These are phyloP conservation scores for Penicillium maclennaniae DNA, from an alignment of 495 filamentous ascomycete species.

Conservation along the genomic window DNA sequence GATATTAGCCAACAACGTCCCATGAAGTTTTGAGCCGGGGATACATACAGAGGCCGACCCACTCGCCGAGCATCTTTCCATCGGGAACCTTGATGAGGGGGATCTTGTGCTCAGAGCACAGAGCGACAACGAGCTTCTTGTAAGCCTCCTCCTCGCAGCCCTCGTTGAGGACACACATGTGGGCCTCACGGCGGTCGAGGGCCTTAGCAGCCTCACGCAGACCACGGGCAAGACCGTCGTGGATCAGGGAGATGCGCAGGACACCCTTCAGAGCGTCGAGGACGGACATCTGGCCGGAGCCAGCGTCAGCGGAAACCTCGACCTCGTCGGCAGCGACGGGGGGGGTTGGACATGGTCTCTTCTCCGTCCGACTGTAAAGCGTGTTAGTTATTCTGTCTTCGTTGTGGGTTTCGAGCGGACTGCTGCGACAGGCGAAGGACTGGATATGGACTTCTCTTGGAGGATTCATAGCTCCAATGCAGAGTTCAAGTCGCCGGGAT, in stretches of 20 bases:
- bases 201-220: slow-evolving; percentile 97
- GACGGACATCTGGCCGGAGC: slow-evolving; percentile 90
- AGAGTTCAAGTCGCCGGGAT: background rate
- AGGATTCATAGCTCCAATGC: background rate
- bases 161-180: slow-evolving; percentile 99
- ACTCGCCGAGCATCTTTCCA: slow-evolving; percentile 98
- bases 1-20: slow-evolving; percentile 16
- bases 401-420: background rate
- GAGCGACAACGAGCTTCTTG: slow-evolving; percentile 98
- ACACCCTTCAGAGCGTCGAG: slow-evolving; percentile 96
- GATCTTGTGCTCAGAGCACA: slow-evolving; percentile 98
- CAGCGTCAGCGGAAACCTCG: slow-evolving; percentile 81
- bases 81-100: slow-evolving; percentile 99
- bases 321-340: slow-evolving; percentile 76
- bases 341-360: slow-evolving; percentile 74
- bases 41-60: slow-evolving; percentile 96
- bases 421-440: background rate
- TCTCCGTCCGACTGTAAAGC: slow-evolving; percentile 69
- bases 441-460: background rate
- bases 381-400: slow-evolving; percentile 1
- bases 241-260: slow-evolving; percentile 96
- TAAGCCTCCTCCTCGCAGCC: slow-evolving; percentile 99
- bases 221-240: slow-evolving; percentile 97
- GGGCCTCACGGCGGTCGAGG: slow-evolving; percentile 93
- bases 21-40: background rate